A percentile compares a stretch with the other conserved stretches of the same genome.
These are phyloP conservation scores for Penicillium frequentans DNA, from an alignment of 2,329 filamentous ascomycete genomes.

Conservation along the genomic window DNA sequence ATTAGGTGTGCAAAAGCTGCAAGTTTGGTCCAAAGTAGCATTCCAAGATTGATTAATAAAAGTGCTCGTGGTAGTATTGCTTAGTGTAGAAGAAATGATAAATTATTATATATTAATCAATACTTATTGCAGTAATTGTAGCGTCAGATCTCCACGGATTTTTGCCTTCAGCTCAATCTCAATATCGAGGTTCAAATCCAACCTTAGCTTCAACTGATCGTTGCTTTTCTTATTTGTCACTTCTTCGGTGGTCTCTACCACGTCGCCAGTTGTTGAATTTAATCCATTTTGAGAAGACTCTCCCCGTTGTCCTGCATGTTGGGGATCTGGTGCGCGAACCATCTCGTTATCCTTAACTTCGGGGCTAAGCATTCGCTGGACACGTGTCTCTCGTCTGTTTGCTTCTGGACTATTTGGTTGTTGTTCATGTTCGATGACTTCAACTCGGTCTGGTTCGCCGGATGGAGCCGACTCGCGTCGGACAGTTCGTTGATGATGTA, in stretches of 20 bases:
- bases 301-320: neutral
- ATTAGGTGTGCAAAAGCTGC: too few relatives aligned
- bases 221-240: neutral
- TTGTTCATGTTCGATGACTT: neutral
- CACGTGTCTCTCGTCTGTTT: neutral
- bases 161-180: slow-evolving; percentile 11
- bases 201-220: slow-evolving; percentile 5
- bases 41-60: too few relatives aligned
- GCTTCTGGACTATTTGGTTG: neutral
- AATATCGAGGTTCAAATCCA: slow-evolving; percentile 10
- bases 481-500: neutral
- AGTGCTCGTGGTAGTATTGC: too few relatives aligned
- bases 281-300: neutral
- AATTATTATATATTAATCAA: neutral
- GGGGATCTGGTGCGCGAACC: neutral
- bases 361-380: neutral
- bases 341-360: neutral
- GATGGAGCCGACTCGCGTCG: neutral
- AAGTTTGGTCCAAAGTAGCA: too few relatives aligned
- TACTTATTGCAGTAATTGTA: slow-evolving; percentile 2
- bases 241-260: neutral
- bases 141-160: slow-evolving; percentile 7
- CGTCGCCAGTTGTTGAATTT: neutral
- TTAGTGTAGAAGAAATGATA: too few relatives aligned
- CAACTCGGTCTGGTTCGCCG: neutral